A percentile compares a stretch with the other conserved stretches of the same genome.
phyloP scores from a whole-genome alignment of 192 early-diverging fungal species.

The Polychytrium aggregatum region DNA sequence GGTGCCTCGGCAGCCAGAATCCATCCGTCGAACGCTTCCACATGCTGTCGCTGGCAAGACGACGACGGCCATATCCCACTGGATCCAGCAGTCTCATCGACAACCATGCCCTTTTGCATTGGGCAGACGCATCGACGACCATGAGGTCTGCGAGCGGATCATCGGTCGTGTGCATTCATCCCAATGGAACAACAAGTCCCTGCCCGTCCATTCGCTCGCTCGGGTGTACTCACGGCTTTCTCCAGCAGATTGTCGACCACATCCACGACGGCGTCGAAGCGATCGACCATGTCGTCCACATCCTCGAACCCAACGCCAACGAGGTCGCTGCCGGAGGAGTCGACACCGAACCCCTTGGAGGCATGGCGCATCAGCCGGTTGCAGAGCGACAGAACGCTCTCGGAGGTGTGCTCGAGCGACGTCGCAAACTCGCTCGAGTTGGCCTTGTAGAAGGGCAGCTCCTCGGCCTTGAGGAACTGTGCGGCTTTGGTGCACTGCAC shows the following conservation, averaged over 20 bases:
- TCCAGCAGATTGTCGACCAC: conserved; percentile 73
- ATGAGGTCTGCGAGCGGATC: background rate
- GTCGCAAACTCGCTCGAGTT: conserved; percentile 4
- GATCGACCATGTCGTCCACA: conserved; percentile 54
- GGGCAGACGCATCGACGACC: background rate
- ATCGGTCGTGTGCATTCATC: background rate
- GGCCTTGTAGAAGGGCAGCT: conserved; percentile 19
- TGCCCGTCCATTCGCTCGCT: background rate
- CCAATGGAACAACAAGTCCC: background rate
- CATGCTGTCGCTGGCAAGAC: no score
- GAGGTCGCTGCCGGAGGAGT: background rate
- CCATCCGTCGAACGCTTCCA: no score
- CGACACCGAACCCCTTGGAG: background rate
- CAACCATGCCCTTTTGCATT: no score
- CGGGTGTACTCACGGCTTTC: conserved; percentile 44
- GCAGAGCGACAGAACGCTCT: conserved; percentile 9
- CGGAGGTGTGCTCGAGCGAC: conserved; percentile 2
- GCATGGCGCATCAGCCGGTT: conserved; percentile 15
- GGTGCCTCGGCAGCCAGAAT: no score
- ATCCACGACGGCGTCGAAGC: conserved; percentile 56
- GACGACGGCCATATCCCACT: no score
- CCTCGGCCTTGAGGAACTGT: conserved; percentile 12
- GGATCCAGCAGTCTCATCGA: no score
- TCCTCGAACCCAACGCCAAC: conserved; percentile 15
- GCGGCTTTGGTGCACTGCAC: conserved; percentile 11